Evolutionary conservation across 1,139 yeast species (phyloP).

Genomic region (Zygosaccharomyces pseudobailii): DNA sequence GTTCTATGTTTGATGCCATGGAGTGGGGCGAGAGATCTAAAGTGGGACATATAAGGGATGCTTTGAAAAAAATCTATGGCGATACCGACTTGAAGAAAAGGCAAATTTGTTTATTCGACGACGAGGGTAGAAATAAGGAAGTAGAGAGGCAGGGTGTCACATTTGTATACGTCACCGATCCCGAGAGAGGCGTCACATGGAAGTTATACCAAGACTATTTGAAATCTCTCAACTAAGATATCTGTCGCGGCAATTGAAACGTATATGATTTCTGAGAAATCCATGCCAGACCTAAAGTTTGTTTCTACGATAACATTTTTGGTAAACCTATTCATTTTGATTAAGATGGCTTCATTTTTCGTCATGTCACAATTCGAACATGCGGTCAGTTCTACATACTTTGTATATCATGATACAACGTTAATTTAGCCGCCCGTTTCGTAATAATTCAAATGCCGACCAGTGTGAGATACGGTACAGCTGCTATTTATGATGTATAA

Average conservation of each 20-base stretch:
- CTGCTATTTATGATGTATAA: no score
- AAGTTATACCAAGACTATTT: constrained; percentile 28
- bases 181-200: constrained; percentile 34
- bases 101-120: constrained; percentile 51
- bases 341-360: no score
- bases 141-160: constrained; percentile 49
- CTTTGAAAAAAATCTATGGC: constrained; percentile 41
- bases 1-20: constrained; percentile 39
- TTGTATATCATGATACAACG: no score
- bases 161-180: constrained; percentile 38
- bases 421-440: no score
- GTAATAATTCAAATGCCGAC: no score
- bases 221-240: not conserved
- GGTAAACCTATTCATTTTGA: no score
- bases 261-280: not conserved
- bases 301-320: no score
- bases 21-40: constrained; percentile 64
- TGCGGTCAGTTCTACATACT: no score
- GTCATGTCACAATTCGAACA: no score
- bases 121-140: constrained; percentile 54
- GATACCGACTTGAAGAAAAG: constrained; percentile 34
- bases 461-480: no score
- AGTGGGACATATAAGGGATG: constrained; percentile 43
- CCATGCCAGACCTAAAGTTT: not conserved
- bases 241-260: not conserved